Evolutionary conservation across 129 eudicot genomes (phyloP), one percentile per base, ranked within the genome.

Genomic region (Dittrichia graveolens): DNA sequence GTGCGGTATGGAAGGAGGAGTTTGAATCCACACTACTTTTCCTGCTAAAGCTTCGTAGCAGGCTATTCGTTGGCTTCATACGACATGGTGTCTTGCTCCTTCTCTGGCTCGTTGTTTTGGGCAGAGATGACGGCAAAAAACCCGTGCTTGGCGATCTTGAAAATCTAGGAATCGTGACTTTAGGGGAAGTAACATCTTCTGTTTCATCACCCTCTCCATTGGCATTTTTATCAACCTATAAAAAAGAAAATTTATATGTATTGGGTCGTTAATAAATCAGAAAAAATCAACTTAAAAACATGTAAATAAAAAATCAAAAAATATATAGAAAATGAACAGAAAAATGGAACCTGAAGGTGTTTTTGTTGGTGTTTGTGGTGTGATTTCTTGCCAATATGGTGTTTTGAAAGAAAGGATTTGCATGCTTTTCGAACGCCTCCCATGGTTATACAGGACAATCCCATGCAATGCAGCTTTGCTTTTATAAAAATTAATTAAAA

Each of bases 391-490:
- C 73, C 83, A 3, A 82, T 58, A 74, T 74, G 78, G 61, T 79
- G 85, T 58, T 61, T 84, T n/a, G 75, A 38, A 40, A 79, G 15
- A 13, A 89, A 67, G 0, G 85, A 79, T 85, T 79, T 89, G 83
- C 85, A 89, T 73, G 83, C 78, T 63, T 67, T 85, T 60, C 85
- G n/a, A 44, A 85, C 75, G 62, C 57, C 72, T 61, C 76, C 87
- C 75, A 76, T 76, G n/a, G 41, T 76, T 15, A 19, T 61, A 15
- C 62, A 66, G 37, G 46, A 46, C 6, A 52, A 52, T 64, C 56
- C 75, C 54, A 67, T 67, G 67, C 68, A 45, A 69, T 61, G 59
- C 62, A 61, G 0, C 52, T 49, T 63, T 43, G 43, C 24, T 71
- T 39, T 41, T 31, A 55, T 69, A 50, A 69, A 37, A 24, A 37